Conservation (phyloP, 2,329 filamentous ascomycete species). For the Davidsoniella eucalypti region DNA sequence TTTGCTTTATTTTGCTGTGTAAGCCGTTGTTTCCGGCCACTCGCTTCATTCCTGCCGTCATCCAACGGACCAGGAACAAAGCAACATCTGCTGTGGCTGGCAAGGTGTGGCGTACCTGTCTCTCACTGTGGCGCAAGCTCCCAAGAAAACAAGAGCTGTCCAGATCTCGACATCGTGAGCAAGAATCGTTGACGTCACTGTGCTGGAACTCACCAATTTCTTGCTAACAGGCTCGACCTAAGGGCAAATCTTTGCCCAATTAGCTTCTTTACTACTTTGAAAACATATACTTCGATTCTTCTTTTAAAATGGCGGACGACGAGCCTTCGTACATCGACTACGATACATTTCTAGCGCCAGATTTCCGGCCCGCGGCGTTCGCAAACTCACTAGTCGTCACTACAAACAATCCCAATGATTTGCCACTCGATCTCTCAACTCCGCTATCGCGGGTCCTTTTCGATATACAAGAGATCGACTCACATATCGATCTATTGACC, state of each 20-base stretch:
- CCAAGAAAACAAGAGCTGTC: not conserved
- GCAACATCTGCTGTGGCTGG: not conserved
- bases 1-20: too few species aligned
- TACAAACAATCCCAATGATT: conserved; percentile 85
- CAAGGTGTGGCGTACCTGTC: not conserved
- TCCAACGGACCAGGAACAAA: too few species aligned
- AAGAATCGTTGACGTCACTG: not conserved
- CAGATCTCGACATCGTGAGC: not conserved
- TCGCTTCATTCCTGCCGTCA: too few species aligned
- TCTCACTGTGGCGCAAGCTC: not conserved
- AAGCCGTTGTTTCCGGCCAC: too few species aligned
- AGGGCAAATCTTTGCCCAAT: too few species aligned
- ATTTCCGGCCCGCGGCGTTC: conserved; percentile 66
- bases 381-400: conserved; percentile 77
- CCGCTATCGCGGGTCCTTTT: conserved; percentile 87
- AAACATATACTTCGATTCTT: not conserved
- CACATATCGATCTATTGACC: conserved; percentile 79
- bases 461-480: conserved; percentile 92
- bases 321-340: conserved; percentile 89
- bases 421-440: conserved; percentile 80
- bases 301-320: conserved; percentile 21
- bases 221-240: not conserved
- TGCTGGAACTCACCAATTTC: conserved; percentile 1
- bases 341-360: conserved; percentile 69
- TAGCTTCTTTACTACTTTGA: not conserved